Percentiles rank a stretch among this genome's conserved stretches.
Conservation (phyloP, 495 filamentous ascomycete species). For the Chlorociboria aeruginascens region DNA sequence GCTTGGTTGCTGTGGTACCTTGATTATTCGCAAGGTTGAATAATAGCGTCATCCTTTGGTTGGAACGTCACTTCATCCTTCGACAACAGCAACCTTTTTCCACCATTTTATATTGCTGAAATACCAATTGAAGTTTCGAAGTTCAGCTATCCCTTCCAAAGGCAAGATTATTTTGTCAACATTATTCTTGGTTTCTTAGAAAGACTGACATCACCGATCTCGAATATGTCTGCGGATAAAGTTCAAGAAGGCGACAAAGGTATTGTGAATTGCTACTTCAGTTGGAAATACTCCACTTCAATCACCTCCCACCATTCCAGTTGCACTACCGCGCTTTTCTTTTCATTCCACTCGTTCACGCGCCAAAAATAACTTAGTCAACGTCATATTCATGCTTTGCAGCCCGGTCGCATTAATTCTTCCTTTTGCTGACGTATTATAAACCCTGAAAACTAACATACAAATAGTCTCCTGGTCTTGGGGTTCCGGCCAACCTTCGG, state of each 20-base stretch:
- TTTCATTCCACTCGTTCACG: background rate
- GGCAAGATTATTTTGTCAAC: too few species aligned
- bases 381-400: too few species aligned
- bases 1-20: too few species aligned
- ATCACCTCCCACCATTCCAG: background rate
- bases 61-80: background rate
- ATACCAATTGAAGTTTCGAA: background rate
- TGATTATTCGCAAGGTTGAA: background rate
- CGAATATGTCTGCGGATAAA: slow-evolving; percentile 8
- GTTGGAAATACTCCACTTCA: too few species aligned
- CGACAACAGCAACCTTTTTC: background rate
- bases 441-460: background rate
- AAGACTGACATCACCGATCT: background rate
- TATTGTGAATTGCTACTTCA: slow-evolving; percentile 1
- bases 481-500: slow-evolving; percentile 37
- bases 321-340: background rate
- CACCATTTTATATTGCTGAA: too few species aligned
- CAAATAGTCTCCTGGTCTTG: slow-evolving; percentile 48
- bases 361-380: background rate
- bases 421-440: background rate
- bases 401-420: too few species aligned
- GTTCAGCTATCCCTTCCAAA: background rate
- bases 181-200: too few species aligned
- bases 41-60: background rate
- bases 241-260: slow-evolving; percentile 19